phyloP scores from a whole-genome alignment of 2,329 filamentous ascomycete species.

The Beauveria medogensis region DNA sequence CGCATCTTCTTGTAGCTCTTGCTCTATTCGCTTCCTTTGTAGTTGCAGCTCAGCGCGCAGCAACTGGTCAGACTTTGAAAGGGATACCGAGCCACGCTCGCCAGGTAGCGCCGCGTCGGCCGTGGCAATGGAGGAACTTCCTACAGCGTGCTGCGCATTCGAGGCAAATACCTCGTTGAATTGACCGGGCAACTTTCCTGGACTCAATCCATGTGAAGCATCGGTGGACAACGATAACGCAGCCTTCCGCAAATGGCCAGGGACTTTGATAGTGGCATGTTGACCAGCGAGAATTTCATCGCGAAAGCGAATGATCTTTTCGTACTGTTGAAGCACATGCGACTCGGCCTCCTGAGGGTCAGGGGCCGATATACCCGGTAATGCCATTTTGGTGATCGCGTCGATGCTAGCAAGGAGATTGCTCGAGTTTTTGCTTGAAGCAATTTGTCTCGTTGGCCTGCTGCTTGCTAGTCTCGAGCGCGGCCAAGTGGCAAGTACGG shows the following conservation, averaged over 20 bases:
- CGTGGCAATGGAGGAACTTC: background rate
- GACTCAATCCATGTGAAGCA: background rate
- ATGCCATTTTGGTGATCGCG: conserved; percentile 17
- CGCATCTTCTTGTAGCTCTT: conserved; percentile 65
- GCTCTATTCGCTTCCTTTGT: conserved; percentile 75
- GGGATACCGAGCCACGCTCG: conserved; percentile 58
- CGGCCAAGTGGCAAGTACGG: background rate
- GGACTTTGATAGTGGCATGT: conserved; percentile 55
- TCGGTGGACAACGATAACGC: background rate
- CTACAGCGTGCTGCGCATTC: conserved; percentile 25
- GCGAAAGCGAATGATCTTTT: conserved; percentile 72
- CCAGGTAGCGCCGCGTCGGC: background rate
- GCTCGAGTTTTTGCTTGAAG: background rate
- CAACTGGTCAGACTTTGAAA: conserved; percentile 79
- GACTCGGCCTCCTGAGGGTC: conserved; percentile 37
- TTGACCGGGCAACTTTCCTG: conserved; percentile 14
- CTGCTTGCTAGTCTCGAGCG: background rate
- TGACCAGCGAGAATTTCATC: conserved; percentile 73
- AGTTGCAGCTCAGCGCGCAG: conserved; percentile 74
- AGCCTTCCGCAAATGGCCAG: conserved; percentile 17
- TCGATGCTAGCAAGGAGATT: background rate
- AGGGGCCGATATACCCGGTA: conserved; percentile 19
- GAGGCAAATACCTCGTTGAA: conserved; percentile 28
- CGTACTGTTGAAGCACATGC: conserved; percentile 60
- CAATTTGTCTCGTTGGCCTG: background rate